Percentiles rank a stretch among this genome's conserved stretches.
Conservation (phyloP, 495 filamentous ascomycete species). For the Ascodesmis nigricans region DNA sequence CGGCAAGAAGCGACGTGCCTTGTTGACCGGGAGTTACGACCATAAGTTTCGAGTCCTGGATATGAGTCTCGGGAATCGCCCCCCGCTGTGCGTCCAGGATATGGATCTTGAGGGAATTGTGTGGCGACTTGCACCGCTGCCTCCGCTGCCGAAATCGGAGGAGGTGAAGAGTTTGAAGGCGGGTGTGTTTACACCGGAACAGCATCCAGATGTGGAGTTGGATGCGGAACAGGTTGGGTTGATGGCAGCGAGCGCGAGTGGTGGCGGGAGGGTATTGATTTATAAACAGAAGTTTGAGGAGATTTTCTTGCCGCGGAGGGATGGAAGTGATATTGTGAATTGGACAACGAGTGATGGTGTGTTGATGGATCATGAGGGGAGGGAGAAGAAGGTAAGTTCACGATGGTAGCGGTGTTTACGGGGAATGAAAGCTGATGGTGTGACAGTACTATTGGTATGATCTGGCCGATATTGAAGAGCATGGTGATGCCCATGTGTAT, state of each 20-base stretch:
- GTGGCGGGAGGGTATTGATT: slow-evolving; percentile 2
- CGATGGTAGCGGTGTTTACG: no score
- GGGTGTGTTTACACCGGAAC: not conserved
- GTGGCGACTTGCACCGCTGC: slow-evolving; percentile 2
- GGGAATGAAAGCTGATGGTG: no score
- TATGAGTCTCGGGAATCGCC: slow-evolving; percentile 1
- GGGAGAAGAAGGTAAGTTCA: no score
- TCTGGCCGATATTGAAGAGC: slow-evolving; percentile 6
- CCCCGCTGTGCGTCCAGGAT: not conserved
- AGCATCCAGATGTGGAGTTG: slow-evolving; percentile 3
- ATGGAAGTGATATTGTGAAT: slow-evolving; percentile 6
- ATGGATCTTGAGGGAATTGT: slow-evolving; percentile 1
- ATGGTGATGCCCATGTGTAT: slow-evolving; percentile 2
- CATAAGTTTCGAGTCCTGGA: slow-evolving; percentile 1
- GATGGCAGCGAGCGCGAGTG: not conserved
- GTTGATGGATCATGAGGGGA: slow-evolving; percentile 5
- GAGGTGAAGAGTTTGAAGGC: slow-evolving; percentile 1
- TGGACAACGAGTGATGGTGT: slow-evolving; percentile 6
- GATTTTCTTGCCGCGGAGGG: slow-evolving; percentile 3
- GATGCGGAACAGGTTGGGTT: slow-evolving; percentile 1
- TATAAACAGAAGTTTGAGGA: slow-evolving; percentile 8
- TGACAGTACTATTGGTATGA: slow-evolving; percentile 8
- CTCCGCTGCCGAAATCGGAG: not conserved
- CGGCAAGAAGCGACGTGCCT: not conserved
- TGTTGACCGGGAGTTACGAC: slow-evolving; percentile 4